Evolutionary conservation across 176 grass and related monocot genomes (phyloP).

Genomic region (Oryza meridionalis): DNA sequence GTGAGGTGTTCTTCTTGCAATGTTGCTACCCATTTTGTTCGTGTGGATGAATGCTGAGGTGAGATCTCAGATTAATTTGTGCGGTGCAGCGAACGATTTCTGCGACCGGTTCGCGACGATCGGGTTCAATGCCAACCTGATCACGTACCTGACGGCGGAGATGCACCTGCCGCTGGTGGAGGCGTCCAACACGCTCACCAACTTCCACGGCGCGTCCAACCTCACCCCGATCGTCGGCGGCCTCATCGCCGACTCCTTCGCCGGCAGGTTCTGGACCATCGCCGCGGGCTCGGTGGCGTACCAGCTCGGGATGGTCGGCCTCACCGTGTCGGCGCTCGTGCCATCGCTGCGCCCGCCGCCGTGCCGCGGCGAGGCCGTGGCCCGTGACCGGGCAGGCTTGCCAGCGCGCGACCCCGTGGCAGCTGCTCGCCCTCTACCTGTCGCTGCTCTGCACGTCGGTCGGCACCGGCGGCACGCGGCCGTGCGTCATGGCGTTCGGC

Average conservation of each 20-base stretch:
- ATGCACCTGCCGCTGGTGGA: slow-evolving; percentile 72
- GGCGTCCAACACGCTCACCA: slow-evolving; percentile 74
- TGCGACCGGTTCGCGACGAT: slow-evolving; percentile 66
- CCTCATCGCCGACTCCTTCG: slow-evolving; percentile 79
- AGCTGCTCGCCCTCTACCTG: slow-evolving; percentile 62
- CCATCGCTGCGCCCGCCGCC: slow-evolving; percentile 56
- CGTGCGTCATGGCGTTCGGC: slow-evolving; percentile 74
- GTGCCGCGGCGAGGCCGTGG: neutral
- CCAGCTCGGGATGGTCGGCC: slow-evolving; percentile 80
- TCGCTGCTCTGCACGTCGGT: slow-evolving; percentile 71
- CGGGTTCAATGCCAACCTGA: slow-evolving; percentile 78
- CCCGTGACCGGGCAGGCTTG: slow-evolving; percentile 39
- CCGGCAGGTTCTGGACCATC: slow-evolving; percentile 84
- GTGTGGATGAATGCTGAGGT: neutral
- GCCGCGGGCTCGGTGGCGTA: slow-evolving; percentile 67
- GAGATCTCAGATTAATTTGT: neutral
- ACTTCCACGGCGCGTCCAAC: slow-evolving; percentile 64
- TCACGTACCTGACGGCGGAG: slow-evolving; percentile 79
- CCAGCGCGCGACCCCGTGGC: slow-evolving; percentile 49
- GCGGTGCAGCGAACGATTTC: slow-evolving; percentile 66
- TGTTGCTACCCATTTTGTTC: neutral
- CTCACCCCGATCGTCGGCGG: slow-evolving; percentile 77
- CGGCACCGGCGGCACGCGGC: slow-evolving; percentile 73
- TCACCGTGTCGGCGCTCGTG: slow-evolving; percentile 62
- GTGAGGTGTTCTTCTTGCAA: slow-evolving; percentile 10